Evolutionary conservation across 345 rosid species (phyloP), one percentile per base, ranked within the genome.

Genomic region (Hibiscus syriacus): DNA sequence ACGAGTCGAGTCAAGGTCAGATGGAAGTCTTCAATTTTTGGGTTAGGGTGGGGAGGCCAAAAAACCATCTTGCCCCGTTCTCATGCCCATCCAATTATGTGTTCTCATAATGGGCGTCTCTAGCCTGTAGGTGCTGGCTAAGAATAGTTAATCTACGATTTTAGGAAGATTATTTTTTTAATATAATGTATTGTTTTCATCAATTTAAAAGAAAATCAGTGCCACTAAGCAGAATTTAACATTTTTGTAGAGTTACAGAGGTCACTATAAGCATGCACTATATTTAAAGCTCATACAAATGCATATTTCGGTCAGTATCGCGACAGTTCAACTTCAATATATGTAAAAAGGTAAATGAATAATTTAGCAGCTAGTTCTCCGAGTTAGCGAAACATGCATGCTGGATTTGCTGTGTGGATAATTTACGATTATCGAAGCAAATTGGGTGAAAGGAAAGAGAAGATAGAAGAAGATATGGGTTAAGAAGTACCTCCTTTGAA

Each of bases 401-500:
- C 36, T 8, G 53, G 11, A 23, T 63, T 63, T 41, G 34, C 36
- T 7, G 22, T 25, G 34, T 41, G 13, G 14, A 63, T 25, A 43
- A 6, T 25, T 14, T 63, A 14, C 6, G 23, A 13, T 13, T 52
- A 53, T 67, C 14, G 5, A 27, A 73, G 2, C 7, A 11, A 38
- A 64, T 27, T n/a, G 14, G 7, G 13, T 52, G 6, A 1, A 19
- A 25, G 3, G 39, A 13, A 64, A n/a, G 0, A 49, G 41, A 38
- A 38, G 41, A 30, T 30, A 30, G 32, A 30, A 30, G 27, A 14
- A n/a, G n/a, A 66, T 4, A 49, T 6, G 23, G 46, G 52, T 36
- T 6, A 55, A 20, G n/a, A 55, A 20, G 63, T 75, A 94, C 99
- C 95, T 94, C 96, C 64, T 83, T 71, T 4, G 87, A 59, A 30